phyloP scores from a whole-genome alignment of 108 stramenopile genomes.

The Cyclotella atomus region DNA sequence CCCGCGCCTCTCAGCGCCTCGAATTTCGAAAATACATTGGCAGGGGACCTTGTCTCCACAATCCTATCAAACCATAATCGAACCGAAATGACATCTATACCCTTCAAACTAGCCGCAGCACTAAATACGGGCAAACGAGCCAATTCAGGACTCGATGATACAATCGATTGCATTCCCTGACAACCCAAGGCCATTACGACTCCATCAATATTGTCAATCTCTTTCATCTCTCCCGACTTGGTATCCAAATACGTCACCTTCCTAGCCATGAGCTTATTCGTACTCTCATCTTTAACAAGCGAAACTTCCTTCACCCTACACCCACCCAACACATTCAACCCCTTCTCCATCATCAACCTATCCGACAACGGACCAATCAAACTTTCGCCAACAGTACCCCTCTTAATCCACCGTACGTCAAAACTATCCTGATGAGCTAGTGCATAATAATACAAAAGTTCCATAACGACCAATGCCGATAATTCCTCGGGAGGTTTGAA shows the following conservation, averaged over 20 bases:
- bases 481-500: slow-evolving; percentile 90
- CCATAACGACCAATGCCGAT: slow-evolving; percentile 91
- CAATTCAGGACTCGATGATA: slow-evolving; percentile 73
- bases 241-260: slow-evolving; percentile 48
- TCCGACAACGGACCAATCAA: slow-evolving; percentile 84
- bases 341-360: slow-evolving; percentile 52
- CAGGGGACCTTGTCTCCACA: slow-evolving; percentile 84
- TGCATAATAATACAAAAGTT: slow-evolving; percentile 94
- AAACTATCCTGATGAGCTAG: slow-evolving; percentile 94
- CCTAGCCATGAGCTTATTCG: slow-evolving; percentile 26
- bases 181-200: slow-evolving; percentile 79
- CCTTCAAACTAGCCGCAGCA: slow-evolving; percentile 74
- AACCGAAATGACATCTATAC: slow-evolving; percentile 87
- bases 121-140: slow-evolving; percentile 69
- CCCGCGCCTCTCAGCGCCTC: slow-evolving; percentile 85
- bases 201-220: slow-evolving; percentile 73
- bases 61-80: slow-evolving; percentile 86
- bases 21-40: slow-evolving; percentile 93
- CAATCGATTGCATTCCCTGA: slow-evolving; percentile 89
- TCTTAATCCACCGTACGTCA: slow-evolving; percentile 94
- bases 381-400: slow-evolving; percentile 85
- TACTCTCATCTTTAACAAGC: slow-evolving; percentile 4
- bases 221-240: slow-evolving; percentile 47
- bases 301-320: slow-evolving; percentile 76
- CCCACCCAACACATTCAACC: slow-evolving; percentile 74